Evolutionary conservation across 2,329 filamentous ascomycete species (phyloP), one percentile per base, ranked within the genome.

Genomic region (Aspergillus amoenus): DNA sequence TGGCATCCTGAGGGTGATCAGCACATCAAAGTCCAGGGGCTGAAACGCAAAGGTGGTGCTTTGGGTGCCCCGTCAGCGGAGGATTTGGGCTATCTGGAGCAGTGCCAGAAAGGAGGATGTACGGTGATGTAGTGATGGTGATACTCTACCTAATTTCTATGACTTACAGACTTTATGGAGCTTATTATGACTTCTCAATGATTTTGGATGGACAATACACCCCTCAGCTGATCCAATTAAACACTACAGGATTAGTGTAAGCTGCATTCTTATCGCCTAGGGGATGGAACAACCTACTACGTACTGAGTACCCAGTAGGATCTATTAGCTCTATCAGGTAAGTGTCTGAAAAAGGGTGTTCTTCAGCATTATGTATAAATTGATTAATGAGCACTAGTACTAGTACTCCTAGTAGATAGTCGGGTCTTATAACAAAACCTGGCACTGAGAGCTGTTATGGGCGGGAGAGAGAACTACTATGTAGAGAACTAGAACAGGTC

Each of bases 1-100:
- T 97, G 93, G 93, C 93, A 99, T 75, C 85, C 85, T 1, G 88
- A 88, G 55, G 94, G 93, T 2, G 86, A 92, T 64, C 93, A 97
- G 75, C 86, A 79, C 47, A 81, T 99, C 54, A 89, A 83, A 60
- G 82, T 97, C 8, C 87, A 83, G 18, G 94, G 94, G 0, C 77
- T 90, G 18, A 85, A 89, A 66, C 83, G 88, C 66, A 87, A 81
- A 65, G 71, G 68, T 4, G 72, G 73, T 3, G 68, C 72, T 7
- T 52, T 66, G 52, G 53, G 65, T 2, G 67, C 65, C 43, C 85
- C 83, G 2, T 82, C 82, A 3, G 85, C 85, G 5, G 89, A 91
- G 57, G 90, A 92, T 49, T 84, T 86, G 22, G 88, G 89, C 0
- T 97, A 96, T 72, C 75, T 96, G 67, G 90, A 93, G 54, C 75